These are phyloP conservation scores for Parafenestella ontariensis DNA, from an alignment of 2,329 filamentous ascomycete genomes.

Conservation along the genomic window DNA sequence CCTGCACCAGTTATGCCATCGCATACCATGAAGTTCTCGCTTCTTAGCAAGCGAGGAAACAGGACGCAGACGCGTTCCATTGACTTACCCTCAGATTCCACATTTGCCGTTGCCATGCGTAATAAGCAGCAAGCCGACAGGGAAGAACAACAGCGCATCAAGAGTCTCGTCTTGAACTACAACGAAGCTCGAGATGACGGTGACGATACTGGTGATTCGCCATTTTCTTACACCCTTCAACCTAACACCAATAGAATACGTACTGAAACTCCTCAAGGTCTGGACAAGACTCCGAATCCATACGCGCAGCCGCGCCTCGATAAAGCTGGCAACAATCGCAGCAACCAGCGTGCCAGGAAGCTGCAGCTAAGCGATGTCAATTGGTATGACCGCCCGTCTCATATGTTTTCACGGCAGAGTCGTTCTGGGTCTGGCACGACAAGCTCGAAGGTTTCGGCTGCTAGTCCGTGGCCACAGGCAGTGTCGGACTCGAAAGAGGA, in stretches of 20 bases:
- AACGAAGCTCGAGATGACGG: slow-evolving; percentile 79
- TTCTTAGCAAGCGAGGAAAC: slow-evolving; percentile 95
- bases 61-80: slow-evolving; percentile 94
- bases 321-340: slow-evolving; percentile 69
- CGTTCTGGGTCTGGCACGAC: slow-evolving; percentile 10
- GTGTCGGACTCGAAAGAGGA: slow-evolving; percentile 19
- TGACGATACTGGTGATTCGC: slow-evolving; percentile 74
- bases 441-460: slow-evolving; percentile 3
- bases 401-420: slow-evolving; percentile 26
- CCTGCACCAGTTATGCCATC: slow-evolving; percentile 44
- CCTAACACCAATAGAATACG: slow-evolving; percentile 59
- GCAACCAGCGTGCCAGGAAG: slow-evolving; percentile 83
- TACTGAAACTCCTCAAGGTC: slow-evolving; percentile 47
- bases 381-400: slow-evolving; percentile 71
- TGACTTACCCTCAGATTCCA: slow-evolving; percentile 87
- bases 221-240: slow-evolving; percentile 50
- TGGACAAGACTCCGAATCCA: slow-evolving; percentile 51
- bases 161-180: slow-evolving; percentile 95
- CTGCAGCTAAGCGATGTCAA: slow-evolving; percentile 96
- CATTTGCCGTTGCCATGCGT: slow-evolving; percentile 95
- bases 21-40: slow-evolving; percentile 91
- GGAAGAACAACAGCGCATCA: slow-evolving; percentile 98
- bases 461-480: slow-evolving; percentile 5
- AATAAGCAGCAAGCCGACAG: slow-evolving; percentile 92
- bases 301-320: slow-evolving; percentile 58